A percentile compares a stretch with the other conserved stretches of the same genome.
phyloP scores from a whole-genome alignment of 768 basidiomycete species.

The Saitozyma sp. region DNA sequence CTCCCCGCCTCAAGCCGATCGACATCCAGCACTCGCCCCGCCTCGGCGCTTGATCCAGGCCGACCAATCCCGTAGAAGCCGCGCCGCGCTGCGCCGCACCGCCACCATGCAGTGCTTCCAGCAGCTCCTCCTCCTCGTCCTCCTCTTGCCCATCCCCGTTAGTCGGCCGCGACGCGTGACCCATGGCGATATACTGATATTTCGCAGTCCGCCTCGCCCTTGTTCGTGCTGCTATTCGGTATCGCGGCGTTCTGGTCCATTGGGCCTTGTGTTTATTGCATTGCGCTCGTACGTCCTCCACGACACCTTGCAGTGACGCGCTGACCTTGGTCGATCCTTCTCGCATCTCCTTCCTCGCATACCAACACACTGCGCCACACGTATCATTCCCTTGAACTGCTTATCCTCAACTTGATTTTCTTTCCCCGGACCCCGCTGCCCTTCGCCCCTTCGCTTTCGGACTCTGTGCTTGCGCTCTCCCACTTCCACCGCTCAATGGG shows the following conservation, averaged over 20 bases:
- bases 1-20: not conserved
- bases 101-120: slow-evolving; percentile 27
- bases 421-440: too few relatives aligned
- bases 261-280: slow-evolving; percentile 30
- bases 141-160: slow-evolving; percentile 29
- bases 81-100: too few relatives aligned
- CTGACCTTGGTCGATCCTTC: not conserved
- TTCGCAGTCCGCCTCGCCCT: slow-evolving; percentile 25
- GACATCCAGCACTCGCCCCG: not conserved
- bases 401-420: too few relatives aligned
- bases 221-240: slow-evolving; percentile 22
- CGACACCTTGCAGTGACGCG: not conserved
- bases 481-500: not conserved
- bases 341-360: too few relatives aligned
- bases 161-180: not conserved
- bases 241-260: slow-evolving; percentile 21
- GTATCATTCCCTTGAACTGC: too few relatives aligned
- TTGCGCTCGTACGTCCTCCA: slow-evolving; percentile 19
- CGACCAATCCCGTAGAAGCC: too few relatives aligned
- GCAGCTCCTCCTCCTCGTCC: slow-evolving; percentile 23
- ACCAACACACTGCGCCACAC: too few relatives aligned
- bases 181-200: not conserved
- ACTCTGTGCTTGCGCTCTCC: not conserved
- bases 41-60: too few relatives aligned
- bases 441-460: not conserved